phyloP scores from a whole-genome alignment of 2,329 filamentous ascomycete genomes.

The Beauveria bassiana region DNA sequence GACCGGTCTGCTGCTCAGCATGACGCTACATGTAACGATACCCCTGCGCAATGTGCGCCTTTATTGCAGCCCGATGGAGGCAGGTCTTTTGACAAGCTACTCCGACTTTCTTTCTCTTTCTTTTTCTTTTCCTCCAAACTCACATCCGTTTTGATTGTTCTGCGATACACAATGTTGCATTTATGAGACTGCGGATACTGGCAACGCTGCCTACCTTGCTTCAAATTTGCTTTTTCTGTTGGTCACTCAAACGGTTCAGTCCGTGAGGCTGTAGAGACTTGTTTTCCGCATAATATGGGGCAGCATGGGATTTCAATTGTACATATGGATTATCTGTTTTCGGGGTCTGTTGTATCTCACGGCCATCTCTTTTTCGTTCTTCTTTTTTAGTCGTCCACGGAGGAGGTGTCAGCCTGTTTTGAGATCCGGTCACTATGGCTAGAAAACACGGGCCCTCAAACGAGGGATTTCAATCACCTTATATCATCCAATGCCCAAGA shows the following conservation, averaged over 20 bases:
- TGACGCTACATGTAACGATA: constrained; percentile 19
- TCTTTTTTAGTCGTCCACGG: not conserved
- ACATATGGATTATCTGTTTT: not conserved
- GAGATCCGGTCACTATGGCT: not conserved
- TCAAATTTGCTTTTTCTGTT: not conserved
- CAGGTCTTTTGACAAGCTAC: not conserved
- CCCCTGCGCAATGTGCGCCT: constrained; percentile 10
- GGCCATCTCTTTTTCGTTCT: not conserved
- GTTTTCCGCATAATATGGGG: constrained; percentile 1
- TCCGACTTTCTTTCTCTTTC: not conserved
- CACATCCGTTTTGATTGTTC: too few relatives aligned
- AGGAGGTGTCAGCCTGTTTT: not conserved
- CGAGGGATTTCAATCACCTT: not conserved
- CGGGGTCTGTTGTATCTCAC: not conserved
- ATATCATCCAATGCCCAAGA: not conserved
- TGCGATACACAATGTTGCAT: not conserved
- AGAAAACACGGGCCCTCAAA: not conserved
- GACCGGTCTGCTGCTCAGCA: not conserved
- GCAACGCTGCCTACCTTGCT: not conserved
- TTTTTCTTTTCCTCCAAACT: not conserved
- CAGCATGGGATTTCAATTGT: not conserved
- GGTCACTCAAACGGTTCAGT: not conserved
- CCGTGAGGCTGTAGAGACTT: not conserved
- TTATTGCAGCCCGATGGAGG: not conserved
- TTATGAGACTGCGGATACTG: not conserved